Evolutionary conservation across 1,284 basidiomycete species (phyloP).

Genomic region (Ganoderma lucidum): DNA sequence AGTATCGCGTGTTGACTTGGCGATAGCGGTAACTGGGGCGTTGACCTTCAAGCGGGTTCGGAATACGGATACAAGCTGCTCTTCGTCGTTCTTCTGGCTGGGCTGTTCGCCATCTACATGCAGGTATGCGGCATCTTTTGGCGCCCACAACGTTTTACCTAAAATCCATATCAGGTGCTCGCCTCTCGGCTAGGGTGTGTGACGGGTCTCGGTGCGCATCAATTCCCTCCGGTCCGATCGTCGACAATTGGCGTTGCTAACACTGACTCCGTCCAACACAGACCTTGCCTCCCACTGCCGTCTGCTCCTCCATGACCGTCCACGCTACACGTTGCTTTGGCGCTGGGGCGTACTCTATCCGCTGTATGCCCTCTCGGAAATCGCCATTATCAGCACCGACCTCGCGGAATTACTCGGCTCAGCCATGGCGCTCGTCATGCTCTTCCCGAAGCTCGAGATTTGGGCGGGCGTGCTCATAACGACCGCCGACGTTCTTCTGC

Average conservation of each 20-base stretch:
- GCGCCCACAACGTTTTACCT: not conserved
- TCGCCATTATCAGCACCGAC: conserved; percentile 84
- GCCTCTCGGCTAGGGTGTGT: conserved; percentile 73
- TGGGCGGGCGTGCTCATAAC: conserved; percentile 88
- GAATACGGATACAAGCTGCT: conserved; percentile 86
- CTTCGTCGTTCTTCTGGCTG: conserved; percentile 88
- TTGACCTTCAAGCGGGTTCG: conserved; percentile 80
- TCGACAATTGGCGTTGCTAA: not conserved
- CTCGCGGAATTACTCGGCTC: conserved; percentile 82
- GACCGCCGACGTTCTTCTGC: conserved; percentile 82
- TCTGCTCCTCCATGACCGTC: conserved; percentile 71
- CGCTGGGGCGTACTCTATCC: conserved; percentile 76
- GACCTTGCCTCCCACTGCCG: conserved; percentile 80
- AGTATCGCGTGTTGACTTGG: conserved; percentile 8
- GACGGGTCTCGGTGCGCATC: conserved; percentile 65
- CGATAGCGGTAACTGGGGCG: conserved; percentile 76
- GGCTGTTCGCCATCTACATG: conserved; percentile 84
- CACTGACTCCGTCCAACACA: conserved; percentile 35
- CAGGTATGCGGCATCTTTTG: conserved; percentile 55
- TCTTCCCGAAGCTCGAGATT: conserved; percentile 83
- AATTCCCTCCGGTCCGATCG: conserved; percentile 1
- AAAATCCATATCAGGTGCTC: conserved; percentile 38
- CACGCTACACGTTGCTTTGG: conserved; percentile 64
- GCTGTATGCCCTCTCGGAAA: conserved; percentile 72
- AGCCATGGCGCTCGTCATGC: conserved; percentile 81